Conservation (phyloP, 768 basidiomycete genomes). For the Naganishia antarctica region DNA sequence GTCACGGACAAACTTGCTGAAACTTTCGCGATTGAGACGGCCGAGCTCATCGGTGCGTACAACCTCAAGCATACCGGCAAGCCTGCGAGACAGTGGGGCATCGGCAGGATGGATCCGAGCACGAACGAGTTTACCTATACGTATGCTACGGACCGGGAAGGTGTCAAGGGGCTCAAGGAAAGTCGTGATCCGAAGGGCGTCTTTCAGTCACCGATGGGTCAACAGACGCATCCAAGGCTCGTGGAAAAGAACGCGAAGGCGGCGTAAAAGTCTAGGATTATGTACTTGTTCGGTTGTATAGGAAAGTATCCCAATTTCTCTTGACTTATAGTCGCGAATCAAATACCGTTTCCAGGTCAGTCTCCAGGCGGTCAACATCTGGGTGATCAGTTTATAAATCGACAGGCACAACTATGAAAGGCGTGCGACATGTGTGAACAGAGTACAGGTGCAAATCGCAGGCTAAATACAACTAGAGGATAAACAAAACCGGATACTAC, state of each 20-base stretch:
- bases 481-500: too few relatives aligned
- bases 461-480: too few relatives aligned
- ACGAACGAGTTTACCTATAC: constrained; percentile 10
- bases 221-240: constrained; percentile 8
- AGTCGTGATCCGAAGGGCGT: not conserved
- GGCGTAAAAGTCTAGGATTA: too few relatives aligned
- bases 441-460: too few relatives aligned
- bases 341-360: too few relatives aligned
- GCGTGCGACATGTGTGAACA: too few relatives aligned
- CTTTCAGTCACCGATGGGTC: constrained; percentile 8
- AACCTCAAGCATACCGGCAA: not conserved
- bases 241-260: not conserved
- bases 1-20: constrained; percentile 5
- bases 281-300: too few relatives aligned
- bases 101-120: not conserved
- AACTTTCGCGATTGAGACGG: constrained; percentile 3
- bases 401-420: too few relatives aligned
- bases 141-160: constrained; percentile 6
- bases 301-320: too few relatives aligned
- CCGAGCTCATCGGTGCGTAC: constrained; percentile 4
- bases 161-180: not conserved
- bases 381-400: too few relatives aligned
- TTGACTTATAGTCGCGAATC: too few relatives aligned
- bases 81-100: constrained; percentile 4
- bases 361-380: too few relatives aligned